phyloP scores from a whole-genome alignment of 177 flowering plant species.

The Telopea speciosissima region DNA sequence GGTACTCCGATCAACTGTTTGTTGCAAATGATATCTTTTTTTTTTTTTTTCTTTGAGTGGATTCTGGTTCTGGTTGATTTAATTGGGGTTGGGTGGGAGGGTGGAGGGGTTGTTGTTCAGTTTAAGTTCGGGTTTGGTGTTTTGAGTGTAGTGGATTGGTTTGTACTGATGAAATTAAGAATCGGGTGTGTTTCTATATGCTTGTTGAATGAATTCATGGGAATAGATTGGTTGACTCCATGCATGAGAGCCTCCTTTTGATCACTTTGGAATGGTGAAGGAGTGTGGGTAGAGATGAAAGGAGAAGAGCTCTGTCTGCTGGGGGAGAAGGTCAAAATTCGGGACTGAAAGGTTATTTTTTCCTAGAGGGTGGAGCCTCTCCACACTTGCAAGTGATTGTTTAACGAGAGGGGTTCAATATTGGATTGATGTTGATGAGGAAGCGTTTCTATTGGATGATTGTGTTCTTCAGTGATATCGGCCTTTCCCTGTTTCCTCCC shows the following conservation, averaged over 20 bases:
- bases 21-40: background rate
- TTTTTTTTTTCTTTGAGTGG: background rate
- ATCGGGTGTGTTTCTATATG: background rate
- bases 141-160: background rate
- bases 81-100: no score
- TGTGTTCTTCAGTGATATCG: background rate
- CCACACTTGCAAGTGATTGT: no score
- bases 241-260: background rate
- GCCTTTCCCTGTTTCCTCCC: background rate
- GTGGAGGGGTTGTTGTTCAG: background rate
- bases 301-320: background rate
- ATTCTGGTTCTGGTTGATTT: background rate
- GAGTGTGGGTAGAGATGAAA: background rate
- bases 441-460: background rate
- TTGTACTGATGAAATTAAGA: background rate
- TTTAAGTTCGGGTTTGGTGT: background rate
- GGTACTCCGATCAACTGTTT: constrained; percentile 27
- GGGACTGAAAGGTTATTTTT: no score
- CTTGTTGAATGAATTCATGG: background rate
- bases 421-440: background rate
- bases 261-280: background rate
- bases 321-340: background rate
- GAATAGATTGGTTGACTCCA: background rate
- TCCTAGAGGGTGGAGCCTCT: no score
- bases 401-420: background rate